These are phyloP conservation scores for Thinopyrum elongatum DNA, from an alignment of 176 grass and related monocot species.

Conservation along the genomic window DNA sequence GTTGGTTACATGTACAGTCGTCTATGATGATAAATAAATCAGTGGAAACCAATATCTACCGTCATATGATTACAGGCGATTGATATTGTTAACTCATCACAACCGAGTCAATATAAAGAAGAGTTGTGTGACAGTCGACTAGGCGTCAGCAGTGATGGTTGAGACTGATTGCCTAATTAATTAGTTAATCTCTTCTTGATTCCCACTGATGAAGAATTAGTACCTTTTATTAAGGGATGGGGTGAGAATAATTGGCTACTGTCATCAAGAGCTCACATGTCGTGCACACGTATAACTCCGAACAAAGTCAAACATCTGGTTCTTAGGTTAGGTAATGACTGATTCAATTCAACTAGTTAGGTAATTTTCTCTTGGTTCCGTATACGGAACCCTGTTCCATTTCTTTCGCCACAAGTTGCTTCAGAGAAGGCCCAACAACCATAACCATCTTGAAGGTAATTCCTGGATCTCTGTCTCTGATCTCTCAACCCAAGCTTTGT, in stretches of 20 bases:
- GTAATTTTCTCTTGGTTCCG: background rate
- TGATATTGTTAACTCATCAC: no score
- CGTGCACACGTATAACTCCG: background rate
- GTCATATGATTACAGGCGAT: no score
- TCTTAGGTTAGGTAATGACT: background rate
- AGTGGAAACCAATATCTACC: no score
- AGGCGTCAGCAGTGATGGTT: background rate
- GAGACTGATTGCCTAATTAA: background rate
- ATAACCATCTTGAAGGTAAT: background rate
- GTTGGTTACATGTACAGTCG: no score
- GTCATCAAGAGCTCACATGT: background rate
- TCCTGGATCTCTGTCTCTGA: background rate
- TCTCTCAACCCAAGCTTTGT: background rate
- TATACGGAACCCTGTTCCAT: background rate
- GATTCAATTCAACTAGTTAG: background rate
- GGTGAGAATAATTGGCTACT: background rate
- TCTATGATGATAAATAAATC: no score
- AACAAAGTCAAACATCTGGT: no score
- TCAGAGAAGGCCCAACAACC: background rate
- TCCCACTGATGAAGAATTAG: background rate
- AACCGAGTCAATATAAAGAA: no score
- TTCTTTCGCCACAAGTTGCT: background rate
- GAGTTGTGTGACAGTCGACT: background rate
- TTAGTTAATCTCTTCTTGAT: background rate
- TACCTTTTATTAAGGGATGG: background rate